Evolutionary conservation across 331 rosid genomes (phyloP), one percentile per base, ranked within the genome.

Genomic region (Pyracantha coccinea): DNA sequence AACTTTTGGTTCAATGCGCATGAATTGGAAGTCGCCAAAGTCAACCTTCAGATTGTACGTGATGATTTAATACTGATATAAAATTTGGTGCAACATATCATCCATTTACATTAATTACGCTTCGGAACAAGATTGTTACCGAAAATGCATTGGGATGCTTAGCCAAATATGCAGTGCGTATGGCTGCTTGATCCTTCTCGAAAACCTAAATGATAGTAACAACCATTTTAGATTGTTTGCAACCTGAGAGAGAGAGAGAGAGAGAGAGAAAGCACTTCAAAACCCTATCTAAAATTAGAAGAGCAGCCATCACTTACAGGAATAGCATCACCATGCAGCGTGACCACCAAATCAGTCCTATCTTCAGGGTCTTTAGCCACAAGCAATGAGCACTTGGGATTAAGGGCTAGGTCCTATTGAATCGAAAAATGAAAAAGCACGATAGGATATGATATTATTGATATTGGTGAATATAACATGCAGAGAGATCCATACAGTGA

Each of bases 281-380:
- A 24, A 63, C 61, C 47, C 31, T 19, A 14, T 6, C 3, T 16
- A 32, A 68, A 45, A 17, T 11, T 74, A 47, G 67, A 77, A 71
- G 82, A 20, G 54, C 61, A 69, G 66, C 38, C 28, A 71, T 25
- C 81, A 75, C 99, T 89, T 84, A 94, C 99, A 75, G 88, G 74
- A 74, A 85, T 62, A 58, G 96, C 97, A 80, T 92, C 96, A 47
- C 99, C 99, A 74, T 88, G 96, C 77, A 92, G 64, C 70, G 95
- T 90, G 78, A 94, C 89, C 75, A 89, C 86, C 85, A 94, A 80
- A 85, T 91, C 96, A 82, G 92, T 89, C 87, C 97, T 87, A 83
- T 94, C 97, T 66, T 90, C 97, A 24, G 92, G 92, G 82, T 94
- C 97, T 85, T 87, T 89, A 71, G 96, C 92, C 81, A 94, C 84